phyloP scores from a whole-genome alignment of 495 filamentous ascomycete genomes.

The Arthonia radiata region DNA sequence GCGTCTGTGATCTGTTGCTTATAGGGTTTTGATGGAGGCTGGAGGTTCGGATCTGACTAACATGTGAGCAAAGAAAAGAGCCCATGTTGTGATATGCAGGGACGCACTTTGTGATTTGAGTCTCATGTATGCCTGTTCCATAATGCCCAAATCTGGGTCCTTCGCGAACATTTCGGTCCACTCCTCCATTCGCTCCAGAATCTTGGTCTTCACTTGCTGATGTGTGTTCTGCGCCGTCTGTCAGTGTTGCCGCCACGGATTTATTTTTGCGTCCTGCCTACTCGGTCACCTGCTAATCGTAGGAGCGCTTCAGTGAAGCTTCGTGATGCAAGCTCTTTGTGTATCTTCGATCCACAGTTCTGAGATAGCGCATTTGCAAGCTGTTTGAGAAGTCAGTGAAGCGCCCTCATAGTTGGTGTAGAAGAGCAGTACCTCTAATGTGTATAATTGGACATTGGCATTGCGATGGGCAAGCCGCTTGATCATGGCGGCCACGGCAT shows the following conservation, averaged over 20 bases:
- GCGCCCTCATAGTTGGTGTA: neutral
- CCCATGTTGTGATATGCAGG: no score
- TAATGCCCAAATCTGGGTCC: constrained; percentile 84
- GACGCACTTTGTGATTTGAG: constrained; percentile 49
- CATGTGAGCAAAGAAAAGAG: no score
- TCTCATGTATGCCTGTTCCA: constrained; percentile 84
- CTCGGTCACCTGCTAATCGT: constrained; percentile 67
- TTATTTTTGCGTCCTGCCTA: no score
- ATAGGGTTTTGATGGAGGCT: constrained; percentile 74
- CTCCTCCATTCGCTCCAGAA: constrained; percentile 83
- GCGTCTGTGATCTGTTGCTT: constrained; percentile 75
- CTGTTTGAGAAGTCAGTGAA: constrained; percentile 13
- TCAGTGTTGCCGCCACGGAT: constrained; percentile 2
- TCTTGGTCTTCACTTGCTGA: constrained; percentile 88
- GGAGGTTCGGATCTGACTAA: constrained; percentile 60
- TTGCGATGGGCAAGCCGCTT: constrained; percentile 91
- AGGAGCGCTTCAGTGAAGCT: constrained; percentile 91
- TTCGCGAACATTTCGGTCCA: constrained; percentile 87
- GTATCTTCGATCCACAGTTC: constrained; percentile 78
- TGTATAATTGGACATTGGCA: constrained; percentile 97
- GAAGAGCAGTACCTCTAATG: constrained; percentile 45
- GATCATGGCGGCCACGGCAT: constrained; percentile 82
- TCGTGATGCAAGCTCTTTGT: constrained; percentile 77
- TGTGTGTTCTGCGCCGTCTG: constrained; percentile 56
- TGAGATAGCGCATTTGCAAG: constrained; percentile 85